Conservation (phyloP, 768 basidiomycete species). For the Multifurca ochricompacta region DNA sequence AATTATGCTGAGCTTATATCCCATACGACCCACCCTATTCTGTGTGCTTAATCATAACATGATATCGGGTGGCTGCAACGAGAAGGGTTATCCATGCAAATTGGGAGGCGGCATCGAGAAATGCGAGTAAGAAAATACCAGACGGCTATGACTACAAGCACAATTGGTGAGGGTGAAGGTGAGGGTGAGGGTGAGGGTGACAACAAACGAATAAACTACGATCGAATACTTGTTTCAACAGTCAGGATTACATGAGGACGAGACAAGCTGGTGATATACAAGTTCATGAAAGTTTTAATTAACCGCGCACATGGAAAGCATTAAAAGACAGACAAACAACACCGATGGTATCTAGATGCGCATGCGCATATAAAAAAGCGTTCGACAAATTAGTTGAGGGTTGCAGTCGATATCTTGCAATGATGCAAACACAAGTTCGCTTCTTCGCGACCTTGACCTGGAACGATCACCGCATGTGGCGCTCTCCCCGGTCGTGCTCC, state of each 20-base stretch:
- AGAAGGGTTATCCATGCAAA: not conserved
- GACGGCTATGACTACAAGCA: constrained; percentile 9
- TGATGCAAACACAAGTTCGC: not conserved
- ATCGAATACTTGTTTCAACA: not conserved
- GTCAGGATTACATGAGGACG: not conserved
- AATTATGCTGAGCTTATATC: too few species aligned
- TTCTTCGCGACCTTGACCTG: not conserved
- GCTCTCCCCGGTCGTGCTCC: constrained; percentile 6
- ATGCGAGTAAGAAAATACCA: not conserved
- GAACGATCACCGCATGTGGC: not conserved
- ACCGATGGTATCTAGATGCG: constrained; percentile 12
- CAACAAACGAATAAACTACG: constrained; percentile 5
- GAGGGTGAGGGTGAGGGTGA: too few species aligned
- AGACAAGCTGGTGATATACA: constrained; percentile 11
- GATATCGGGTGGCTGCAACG: not conserved
- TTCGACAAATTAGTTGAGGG: not conserved
- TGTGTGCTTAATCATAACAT: too few species aligned
- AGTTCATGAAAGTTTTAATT: constrained; percentile 1
- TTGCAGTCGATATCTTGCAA: constrained; percentile 3
- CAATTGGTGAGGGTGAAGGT: not conserved
- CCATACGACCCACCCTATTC: too few species aligned
- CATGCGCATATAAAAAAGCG: constrained; percentile 15
- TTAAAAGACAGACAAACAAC: constrained; percentile 5
- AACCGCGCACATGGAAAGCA: not conserved
- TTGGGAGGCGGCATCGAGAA: not conserved